These are phyloP conservation scores for Gliomastix tumulicola DNA, from an alignment of 2,329 filamentous ascomycete genomes.

Conservation along the genomic window DNA sequence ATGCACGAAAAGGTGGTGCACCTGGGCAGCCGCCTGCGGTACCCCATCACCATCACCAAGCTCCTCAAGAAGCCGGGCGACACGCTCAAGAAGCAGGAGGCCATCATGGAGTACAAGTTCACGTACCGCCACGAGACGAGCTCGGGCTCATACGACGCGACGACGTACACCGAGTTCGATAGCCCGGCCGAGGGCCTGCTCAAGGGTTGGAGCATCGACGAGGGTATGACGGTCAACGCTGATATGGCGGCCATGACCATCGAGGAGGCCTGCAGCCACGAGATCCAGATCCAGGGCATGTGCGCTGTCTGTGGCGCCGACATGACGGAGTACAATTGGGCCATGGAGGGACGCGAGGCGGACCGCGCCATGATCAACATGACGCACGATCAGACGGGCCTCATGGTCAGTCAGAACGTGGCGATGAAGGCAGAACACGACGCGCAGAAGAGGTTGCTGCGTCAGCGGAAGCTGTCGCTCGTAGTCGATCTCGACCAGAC, in stretches of 20 bases:
- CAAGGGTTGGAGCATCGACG: constrained; percentile 66
- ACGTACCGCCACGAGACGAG: constrained; percentile 62
- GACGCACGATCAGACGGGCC: constrained; percentile 81
- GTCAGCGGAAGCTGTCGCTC: constrained; percentile 77
- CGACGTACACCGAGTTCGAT: constrained; percentile 70
- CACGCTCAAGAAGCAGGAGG: constrained; percentile 65
- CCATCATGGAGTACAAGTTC: constrained; percentile 83
- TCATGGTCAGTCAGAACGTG: constrained; percentile 78
- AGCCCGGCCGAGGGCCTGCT: constrained; percentile 77
- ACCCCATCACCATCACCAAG: constrained; percentile 88
- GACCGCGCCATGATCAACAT: constrained; percentile 90
- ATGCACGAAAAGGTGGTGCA: constrained; percentile 37
- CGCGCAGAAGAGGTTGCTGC: constrained; percentile 73
- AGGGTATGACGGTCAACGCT: constrained; percentile 55
- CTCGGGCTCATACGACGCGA: constrained; percentile 48
- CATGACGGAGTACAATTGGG: constrained; percentile 88
- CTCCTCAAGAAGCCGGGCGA: constrained; percentile 73
- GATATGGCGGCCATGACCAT: constrained; percentile 63
- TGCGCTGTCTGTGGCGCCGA: constrained; percentile 92
- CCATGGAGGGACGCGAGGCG: constrained; percentile 70
- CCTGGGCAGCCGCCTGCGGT: constrained; percentile 63
- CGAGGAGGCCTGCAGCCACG: constrained; percentile 86
- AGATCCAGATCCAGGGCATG: constrained; percentile 83
- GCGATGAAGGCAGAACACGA: constrained; percentile 79
- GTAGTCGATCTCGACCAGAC: constrained; percentile 98